Conservation (phyloP, 164 flowering plant genomes). For the Liriodendron chinense region DNA sequence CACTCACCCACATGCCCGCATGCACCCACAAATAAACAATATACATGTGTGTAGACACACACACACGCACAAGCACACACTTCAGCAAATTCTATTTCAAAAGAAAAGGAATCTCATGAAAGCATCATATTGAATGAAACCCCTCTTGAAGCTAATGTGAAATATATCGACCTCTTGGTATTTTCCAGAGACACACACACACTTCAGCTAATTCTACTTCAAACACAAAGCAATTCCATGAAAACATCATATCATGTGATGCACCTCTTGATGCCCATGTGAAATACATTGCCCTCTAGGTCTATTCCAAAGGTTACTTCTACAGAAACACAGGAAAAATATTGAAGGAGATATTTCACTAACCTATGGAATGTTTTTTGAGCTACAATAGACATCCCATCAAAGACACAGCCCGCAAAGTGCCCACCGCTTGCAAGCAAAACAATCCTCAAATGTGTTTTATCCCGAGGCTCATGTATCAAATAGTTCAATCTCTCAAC, state of each 20-base stretch:
- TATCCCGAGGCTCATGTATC: constrained; percentile 58
- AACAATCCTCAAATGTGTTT: constrained; percentile 53
- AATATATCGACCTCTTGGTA: too few relatives aligned
- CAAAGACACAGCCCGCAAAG: constrained; percentile 95
- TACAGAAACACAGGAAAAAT: neutral
- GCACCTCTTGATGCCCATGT: neutral
- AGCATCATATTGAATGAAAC: too few relatives aligned
- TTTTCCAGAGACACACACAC: too few relatives aligned
- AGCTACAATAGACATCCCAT: constrained; percentile 77
- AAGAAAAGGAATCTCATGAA: too few relatives aligned
- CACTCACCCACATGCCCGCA: too few relatives aligned
- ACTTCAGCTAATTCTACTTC: neutral
- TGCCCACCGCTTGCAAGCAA: constrained; percentile 94
- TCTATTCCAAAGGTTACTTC: neutral
- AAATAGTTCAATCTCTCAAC: constrained; percentile 51
- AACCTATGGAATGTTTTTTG: constrained; percentile 97
- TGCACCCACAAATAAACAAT: too few relatives aligned
- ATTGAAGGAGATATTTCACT: constrained; percentile 1
- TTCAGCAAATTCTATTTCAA: too few relatives aligned
- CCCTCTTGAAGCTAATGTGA: too few relatives aligned
- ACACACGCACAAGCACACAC: too few relatives aligned
- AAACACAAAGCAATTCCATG: neutral
- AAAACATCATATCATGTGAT: too few relatives aligned
- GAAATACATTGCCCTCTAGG: neutral
- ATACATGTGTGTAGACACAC: too few relatives aligned